phyloP scores from a whole-genome alignment of 78 protist genomes.

The Chrysochromulina tobinii region DNA sequence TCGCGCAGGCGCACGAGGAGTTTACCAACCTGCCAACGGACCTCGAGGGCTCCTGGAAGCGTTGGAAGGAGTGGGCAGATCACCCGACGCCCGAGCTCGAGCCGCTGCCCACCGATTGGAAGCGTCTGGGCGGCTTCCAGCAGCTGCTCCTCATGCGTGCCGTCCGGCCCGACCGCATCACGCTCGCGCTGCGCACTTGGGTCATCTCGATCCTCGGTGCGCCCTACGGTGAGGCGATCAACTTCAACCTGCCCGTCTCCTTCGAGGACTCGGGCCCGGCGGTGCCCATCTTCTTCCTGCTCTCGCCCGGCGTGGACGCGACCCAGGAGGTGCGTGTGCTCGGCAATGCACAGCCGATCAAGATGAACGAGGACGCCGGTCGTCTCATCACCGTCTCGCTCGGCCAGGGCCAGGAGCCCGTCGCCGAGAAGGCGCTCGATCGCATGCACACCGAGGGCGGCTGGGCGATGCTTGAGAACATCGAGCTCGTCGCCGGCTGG shows the following conservation, averaged over 20 bases:
- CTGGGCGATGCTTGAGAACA: constrained; percentile 85
- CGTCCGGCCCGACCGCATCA: constrained; percentile 86
- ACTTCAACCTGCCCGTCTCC: constrained; percentile 21
- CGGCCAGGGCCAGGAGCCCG: constrained; percentile 90
- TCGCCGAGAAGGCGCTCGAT: constrained; percentile 70
- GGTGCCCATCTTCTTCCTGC: constrained; percentile 84
- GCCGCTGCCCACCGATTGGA: constrained; percentile 84
- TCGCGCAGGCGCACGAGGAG: constrained; percentile 57
- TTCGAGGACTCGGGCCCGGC: constrained; percentile 56
- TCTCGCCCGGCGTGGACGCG: constrained; percentile 90
- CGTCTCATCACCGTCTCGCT: constrained; percentile 68
- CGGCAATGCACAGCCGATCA: constrained; percentile 53
- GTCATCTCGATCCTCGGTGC: constrained; percentile 31
- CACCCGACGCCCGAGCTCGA: constrained; percentile 72
- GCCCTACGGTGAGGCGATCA: neutral
- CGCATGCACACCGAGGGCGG: constrained; percentile 42
- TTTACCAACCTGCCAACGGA: constrained; percentile 66
- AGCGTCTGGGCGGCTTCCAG: constrained; percentile 64
- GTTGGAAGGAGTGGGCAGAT: constrained; percentile 81
- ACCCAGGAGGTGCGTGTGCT: constrained; percentile 67
- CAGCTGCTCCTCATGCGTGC: constrained; percentile 65
- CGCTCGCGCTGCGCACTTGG: constrained; percentile 58
- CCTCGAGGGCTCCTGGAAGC: constrained; percentile 65
- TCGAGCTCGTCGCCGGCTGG: constrained; percentile 83
- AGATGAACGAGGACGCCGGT: constrained; percentile 45